These are phyloP conservation scores for Glycine soja DNA, from an alignment of 306 rosid genomes.

Conservation along the genomic window DNA sequence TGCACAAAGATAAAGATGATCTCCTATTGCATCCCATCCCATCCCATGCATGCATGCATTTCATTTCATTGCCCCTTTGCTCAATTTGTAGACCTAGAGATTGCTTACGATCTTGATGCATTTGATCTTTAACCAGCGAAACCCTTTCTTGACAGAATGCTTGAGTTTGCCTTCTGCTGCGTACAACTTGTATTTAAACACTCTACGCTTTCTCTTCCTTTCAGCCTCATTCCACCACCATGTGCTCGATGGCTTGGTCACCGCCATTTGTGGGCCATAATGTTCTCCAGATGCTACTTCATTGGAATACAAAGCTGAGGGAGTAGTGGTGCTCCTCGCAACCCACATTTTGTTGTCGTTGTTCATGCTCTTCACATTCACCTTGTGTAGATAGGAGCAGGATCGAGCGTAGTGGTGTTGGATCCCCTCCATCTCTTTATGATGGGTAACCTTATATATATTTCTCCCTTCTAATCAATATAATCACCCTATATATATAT, in stretches of 20 bases:
- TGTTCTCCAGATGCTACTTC: slow-evolving; percentile 15
- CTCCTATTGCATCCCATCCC: not conserved
- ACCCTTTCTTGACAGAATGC: slow-evolving; percentile 59
- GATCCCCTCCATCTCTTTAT: slow-evolving; percentile 42
- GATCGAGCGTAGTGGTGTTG: not conserved
- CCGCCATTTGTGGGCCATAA: not conserved
- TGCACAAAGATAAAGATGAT: too few relatives aligned
- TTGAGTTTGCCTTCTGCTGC: slow-evolving; percentile 59
- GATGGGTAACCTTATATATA: not conserved
- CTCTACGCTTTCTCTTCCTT: slow-evolving; percentile 60
- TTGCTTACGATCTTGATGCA: slow-evolving; percentile 45
- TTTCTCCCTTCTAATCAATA: too few relatives aligned
- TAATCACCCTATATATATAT: too few relatives aligned
- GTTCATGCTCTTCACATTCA: not conserved
- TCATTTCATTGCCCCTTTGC: not conserved
- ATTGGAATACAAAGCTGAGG: slow-evolving; percentile 5
- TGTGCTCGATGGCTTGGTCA: not conserved
- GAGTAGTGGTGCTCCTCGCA: not conserved
- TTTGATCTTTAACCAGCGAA: slow-evolving; percentile 68
- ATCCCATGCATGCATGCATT: not conserved
- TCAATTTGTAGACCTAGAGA: not conserved
- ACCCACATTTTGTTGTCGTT: slow-evolving; percentile 1
- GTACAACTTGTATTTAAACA: slow-evolving; percentile 62
- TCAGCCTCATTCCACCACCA: slow-evolving; percentile 75
- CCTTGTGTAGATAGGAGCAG: not conserved